Conservation (phyloP, 257 asterid genomes). For the Penstemon eatonii region DNA sequence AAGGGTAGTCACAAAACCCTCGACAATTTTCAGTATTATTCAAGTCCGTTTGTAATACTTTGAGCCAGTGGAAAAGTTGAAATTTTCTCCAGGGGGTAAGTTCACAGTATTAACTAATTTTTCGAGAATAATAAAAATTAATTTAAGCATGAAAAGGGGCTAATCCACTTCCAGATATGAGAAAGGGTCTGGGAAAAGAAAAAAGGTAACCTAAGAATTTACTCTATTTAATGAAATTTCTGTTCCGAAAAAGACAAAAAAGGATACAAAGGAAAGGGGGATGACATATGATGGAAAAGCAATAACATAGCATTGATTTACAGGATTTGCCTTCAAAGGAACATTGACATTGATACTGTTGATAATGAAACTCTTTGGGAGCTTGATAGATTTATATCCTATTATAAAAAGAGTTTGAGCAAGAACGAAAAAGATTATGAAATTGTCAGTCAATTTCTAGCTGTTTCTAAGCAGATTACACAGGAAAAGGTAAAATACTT, state of each 20-base stretch:
- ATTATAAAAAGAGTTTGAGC: constrained; percentile 70
- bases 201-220: constrained; percentile 31
- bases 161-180: constrained; percentile 33
- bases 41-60: no score
- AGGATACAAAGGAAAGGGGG: constrained; percentile 72
- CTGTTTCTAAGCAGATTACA: constrained; percentile 41
- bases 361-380: constrained; percentile 96
- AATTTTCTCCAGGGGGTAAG: no score
- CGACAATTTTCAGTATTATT: no score
- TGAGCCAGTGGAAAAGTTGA: no score
- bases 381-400: constrained; percentile 85
- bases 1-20: no score
- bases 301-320: constrained; percentile 66
- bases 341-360: constrained; percentile 42
- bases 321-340: constrained; percentile 84
- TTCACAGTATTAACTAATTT: no score
- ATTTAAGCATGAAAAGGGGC: no score
- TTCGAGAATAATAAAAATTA: no score
- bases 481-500: constrained; percentile 48
- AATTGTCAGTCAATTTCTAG: neutral
- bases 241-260: constrained; percentile 51
- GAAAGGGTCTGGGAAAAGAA: constrained; percentile 37
- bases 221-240: constrained; percentile 46
- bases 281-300: constrained; percentile 92
- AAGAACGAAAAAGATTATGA: constrained; percentile 1